A percentile compares a stretch with the other conserved stretches of the same genome.
Conservation (phyloP, 108 stramenopile genomes). For the Skeletonema marinoi region DNA sequence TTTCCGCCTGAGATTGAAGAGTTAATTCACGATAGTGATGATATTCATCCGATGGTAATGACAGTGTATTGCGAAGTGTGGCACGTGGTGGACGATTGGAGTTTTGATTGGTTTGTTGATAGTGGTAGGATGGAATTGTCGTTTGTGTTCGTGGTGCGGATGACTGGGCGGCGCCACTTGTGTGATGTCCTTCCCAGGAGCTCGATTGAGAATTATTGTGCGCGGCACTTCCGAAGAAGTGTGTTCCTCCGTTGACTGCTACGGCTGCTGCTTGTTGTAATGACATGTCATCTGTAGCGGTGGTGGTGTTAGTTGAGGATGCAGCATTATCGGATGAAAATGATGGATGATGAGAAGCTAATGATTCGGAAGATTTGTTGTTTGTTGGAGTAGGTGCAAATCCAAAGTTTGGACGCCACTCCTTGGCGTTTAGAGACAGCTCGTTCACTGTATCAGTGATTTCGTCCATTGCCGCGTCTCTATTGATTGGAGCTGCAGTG, state of each 20-base stretch:
- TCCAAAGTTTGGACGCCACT: constrained; percentile 24
- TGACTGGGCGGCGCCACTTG: constrained; percentile 2
- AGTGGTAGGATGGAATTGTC: constrained; percentile 20
- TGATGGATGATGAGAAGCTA: too few species aligned
- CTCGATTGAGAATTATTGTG: background rate
- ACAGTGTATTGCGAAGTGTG: constrained; percentile 55
- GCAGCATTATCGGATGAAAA: constrained; percentile 16
- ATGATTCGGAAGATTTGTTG: constrained; percentile 8
- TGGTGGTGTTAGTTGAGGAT: background rate
- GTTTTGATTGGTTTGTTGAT: constrained; percentile 10
- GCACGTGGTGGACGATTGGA: constrained; percentile 33
- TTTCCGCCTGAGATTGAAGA: constrained; percentile 58
- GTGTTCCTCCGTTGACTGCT: constrained; percentile 44
- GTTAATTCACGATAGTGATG: constrained; percentile 65
- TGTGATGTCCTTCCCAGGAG: constrained; percentile 13
- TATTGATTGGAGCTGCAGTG: too few species aligned
- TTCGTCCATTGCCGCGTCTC: constrained; percentile 19
- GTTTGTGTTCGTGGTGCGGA: constrained; percentile 48
- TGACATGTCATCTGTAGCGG: background rate
- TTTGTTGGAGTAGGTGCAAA: background rate
- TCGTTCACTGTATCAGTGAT: constrained; percentile 3
- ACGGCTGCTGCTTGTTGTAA: constrained; percentile 11
- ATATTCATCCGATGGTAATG: constrained; percentile 55
- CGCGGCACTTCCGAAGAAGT: constrained; percentile 29
- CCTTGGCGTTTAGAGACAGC: constrained; percentile 31